Evolutionary conservation across 2,329 filamentous ascomycete species (phyloP), one percentile per base, ranked within the genome.

Genomic region (Aspergillus sp.): DNA sequence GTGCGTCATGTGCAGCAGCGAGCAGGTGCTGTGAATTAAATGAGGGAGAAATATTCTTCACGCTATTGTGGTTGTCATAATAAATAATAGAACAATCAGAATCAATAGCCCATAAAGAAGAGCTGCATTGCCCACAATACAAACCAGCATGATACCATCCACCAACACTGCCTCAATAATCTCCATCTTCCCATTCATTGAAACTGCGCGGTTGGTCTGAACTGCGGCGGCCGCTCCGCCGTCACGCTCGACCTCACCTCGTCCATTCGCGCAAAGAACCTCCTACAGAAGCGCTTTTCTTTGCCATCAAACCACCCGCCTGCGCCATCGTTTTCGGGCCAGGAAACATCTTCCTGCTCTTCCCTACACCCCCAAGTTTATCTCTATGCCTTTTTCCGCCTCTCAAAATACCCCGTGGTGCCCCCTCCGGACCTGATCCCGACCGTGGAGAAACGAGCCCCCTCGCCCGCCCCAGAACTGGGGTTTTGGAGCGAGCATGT

Each of bases 401-500:
- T 29, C 34, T 43, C 40, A 50, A 54, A 45, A 48, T 43, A 43
- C 54, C 40, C 50, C 40, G 44, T 61, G 54, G 52, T 55, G 54
- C 52, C 50, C 57, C 53, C 49, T 50, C 57, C 56, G 59, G 53
- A 56, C 55, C 52, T 64, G 57, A 60, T 60, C 52, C 53, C 49
- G 66, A 68, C 64, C 64, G 68, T 68, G 67, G 69, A 71, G 67
- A 60, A 66, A 61, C 62, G 58, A 63, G 59, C 64, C 61, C 59
- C 62, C 66, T 66, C 64, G 59, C 64, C 65, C 65, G 60, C 65
- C 66, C 66, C 62, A 68, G 59, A 64, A 62, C 60, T 62, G 68
- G 68, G 68, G 68, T 66, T 65, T 69, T 62, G 61, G 65, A 65
- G 66, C 65, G 68, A 69, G 70, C 67, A 85, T 85, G 82, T 82